Evolutionary conservation across 768 basidiomycete species (phyloP), one percentile per base, ranked within the genome.

Genomic region (Lactifluus volemus): DNA sequence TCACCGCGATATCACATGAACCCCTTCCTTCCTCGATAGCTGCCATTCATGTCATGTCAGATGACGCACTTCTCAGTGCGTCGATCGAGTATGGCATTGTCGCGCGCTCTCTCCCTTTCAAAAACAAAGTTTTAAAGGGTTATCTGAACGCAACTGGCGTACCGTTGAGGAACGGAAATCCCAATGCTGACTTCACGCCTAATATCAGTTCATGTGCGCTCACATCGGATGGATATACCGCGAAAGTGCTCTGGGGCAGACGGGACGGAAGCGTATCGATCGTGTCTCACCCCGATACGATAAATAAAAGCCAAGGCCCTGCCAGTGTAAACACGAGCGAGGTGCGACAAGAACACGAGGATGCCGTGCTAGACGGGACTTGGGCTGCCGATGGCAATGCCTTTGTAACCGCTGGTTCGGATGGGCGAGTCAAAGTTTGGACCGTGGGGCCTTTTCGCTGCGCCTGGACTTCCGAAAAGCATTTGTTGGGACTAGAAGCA

Each of bases 391-490:
- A 49, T 15, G 69, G 68, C 1, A 63, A 67, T 7, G 68, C 68
- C 1, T 77, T 83, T 42, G 71, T 82, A 41, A 86, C 84, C 5
- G 84, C 75, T 1, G 83, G 81, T 5, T 68, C 74, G 1, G 88
- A 92, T 65, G 88, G 88, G 0, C 72, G 74, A 25, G 78, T 89
- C 65, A 92, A 91, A 69, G 63, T 93, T 3, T 92, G 91, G 91
- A 80, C 86, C 59, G 72, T 78, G 15, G 81, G 77, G 64, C 73
- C 72, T 4, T 70, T 82, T 14, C 66, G 63, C n/a, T 85, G 84
- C 60, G 54, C 85, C 21, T 92, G 88, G 89, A 79, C 82, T 1
- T 88, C 84, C 19, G 72, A 76, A 17, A 68, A 66, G 25, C 74
- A 74, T 17, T 58, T 63, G 1, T 63, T 68, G 36, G 69, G 70